Evolutionary conservation across 495 filamentous ascomycete species (phyloP).

Genomic region (Aspergillus ellipticus): DNA sequence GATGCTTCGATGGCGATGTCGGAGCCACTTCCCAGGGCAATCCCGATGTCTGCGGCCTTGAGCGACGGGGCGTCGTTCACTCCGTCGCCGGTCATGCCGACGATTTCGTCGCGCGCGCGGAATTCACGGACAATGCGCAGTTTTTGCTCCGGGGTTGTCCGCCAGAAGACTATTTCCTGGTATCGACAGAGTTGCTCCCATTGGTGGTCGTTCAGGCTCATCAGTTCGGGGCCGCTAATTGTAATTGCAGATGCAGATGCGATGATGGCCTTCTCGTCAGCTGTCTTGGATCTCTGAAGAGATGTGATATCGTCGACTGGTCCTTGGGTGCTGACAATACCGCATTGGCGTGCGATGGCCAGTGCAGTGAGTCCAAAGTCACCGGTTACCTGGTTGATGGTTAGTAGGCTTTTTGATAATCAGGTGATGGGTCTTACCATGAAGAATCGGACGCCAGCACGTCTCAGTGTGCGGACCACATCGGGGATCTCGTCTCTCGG

Average conservation of each 20-base stretch:
- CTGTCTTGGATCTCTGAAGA: constrained; percentile 6
- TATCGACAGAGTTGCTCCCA: constrained; percentile 57
- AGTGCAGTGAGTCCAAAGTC: constrained; percentile 65
- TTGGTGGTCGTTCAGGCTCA: constrained; percentile 54
- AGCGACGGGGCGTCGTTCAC: constrained; percentile 59
- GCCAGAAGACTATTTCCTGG: constrained; percentile 64
- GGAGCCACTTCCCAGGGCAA: constrained; percentile 47
- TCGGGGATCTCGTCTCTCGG: constrained; percentile 61
- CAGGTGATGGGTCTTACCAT: constrained; percentile 37
- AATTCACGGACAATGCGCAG: constrained; percentile 69
- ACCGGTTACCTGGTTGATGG: constrained; percentile 45
- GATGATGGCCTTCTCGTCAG: constrained; percentile 10
- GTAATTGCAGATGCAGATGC: constrained; percentile 41
- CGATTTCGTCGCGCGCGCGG: constrained; percentile 44
- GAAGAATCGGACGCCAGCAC: constrained; percentile 61
- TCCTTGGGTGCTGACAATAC: constrained; percentile 48
- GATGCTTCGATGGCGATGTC: constrained; percentile 68
- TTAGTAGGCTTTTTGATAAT: not conserved
- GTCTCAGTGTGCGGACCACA: constrained; percentile 53
- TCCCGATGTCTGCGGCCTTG: constrained; percentile 52
- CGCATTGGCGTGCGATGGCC: constrained; percentile 60
- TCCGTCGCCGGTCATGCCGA: constrained; percentile 56
- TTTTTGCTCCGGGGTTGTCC: constrained; percentile 72
- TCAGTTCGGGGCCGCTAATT: constrained; percentile 53
- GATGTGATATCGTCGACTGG: constrained; percentile 14